A percentile compares a stretch with the other conserved stretches of the same genome.
phyloP scores from a whole-genome alignment of 257 asterid species.

The Nicotiana attenuata region DNA sequence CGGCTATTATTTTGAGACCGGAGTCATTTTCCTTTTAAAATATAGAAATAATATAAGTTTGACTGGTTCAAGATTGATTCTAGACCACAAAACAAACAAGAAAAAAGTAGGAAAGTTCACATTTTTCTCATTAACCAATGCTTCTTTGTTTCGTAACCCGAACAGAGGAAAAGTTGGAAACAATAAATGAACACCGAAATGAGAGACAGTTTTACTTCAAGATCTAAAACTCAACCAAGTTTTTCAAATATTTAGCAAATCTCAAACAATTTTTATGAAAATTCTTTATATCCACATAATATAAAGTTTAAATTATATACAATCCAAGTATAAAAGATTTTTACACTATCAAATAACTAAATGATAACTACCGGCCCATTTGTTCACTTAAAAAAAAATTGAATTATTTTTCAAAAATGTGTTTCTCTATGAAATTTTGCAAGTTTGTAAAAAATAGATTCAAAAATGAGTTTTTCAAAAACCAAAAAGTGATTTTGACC shows the following conservation, averaged over 20 bases:
- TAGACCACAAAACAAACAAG: not conserved
- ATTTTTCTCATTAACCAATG: not conserved
- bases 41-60: not conserved
- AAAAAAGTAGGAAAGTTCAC: not conserved
- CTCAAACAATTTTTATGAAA: not conserved
- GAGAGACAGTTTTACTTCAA: not conserved
- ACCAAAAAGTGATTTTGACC: no score
- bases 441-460: no score
- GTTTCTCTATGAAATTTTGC: no score
- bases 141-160: not conserved
- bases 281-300: not conserved
- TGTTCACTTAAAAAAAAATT: no score
- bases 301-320: not conserved
- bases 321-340: no score
- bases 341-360: no score
- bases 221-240: not conserved
- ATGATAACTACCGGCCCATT: no score
- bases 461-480: no score
- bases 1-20: no score
- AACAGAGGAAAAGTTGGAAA: not conserved
- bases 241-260: not conserved
- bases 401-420: no score
- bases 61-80: slow-evolving; percentile 9
- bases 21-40: not conserved
- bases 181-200: not conserved